Base-by-base conservation (phyloP, 345 rosid species). In the Triadica sebifera region DNA sequence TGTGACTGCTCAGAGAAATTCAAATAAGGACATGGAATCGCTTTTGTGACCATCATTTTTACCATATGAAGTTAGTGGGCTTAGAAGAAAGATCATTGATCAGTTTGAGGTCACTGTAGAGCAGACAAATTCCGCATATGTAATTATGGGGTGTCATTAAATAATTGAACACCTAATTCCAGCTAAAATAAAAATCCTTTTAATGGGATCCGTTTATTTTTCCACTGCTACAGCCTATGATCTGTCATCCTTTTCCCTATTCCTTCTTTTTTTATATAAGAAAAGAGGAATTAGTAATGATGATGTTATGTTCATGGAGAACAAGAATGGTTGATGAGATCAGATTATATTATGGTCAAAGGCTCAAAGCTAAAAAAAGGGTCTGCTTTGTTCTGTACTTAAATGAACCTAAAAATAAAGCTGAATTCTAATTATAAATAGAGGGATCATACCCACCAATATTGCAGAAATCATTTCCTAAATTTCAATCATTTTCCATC, bases 321-420 rank as follows among this genome's bases (percentile, higher is more conserved):
- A 77, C 74, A 41, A 63, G 37, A 59, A 22, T 68, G 79, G 75
- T 19, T 59, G 38, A 50, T 72, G 70, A 77, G 75, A 72, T 71
- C 74, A 76, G 75, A 73, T 70, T 24, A 24, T 25, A 34, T 74
- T 71, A 22, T 83, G 89, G 89, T 88, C 88, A 87, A 90, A 83
- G 72, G 65, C 77, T 64, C 71, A 86, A 82, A 80, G 80, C 78
- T 19, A 20, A 69, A 55, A 78, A 59, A 57, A 47, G 64, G 34
- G 65, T 74, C 51, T 65, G 79, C 38, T 73, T 58, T 66, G 79
- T 73, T 78, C 4, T 79, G 84, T 86, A 85, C 91, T 84, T 81
- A 12, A 71, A 29, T 29, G 34, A 29, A 29, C 34, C 34, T 29
- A 29, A 29, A n/a, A 63, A n/a, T 63, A 85, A 87, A 84, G 88